Percentiles rank a stretch among this genome's conserved stretches.
Evolutionary conservation across 306 rosid genomes (phyloP).

Genomic region (Gynostemma pentaphyllum): DNA sequence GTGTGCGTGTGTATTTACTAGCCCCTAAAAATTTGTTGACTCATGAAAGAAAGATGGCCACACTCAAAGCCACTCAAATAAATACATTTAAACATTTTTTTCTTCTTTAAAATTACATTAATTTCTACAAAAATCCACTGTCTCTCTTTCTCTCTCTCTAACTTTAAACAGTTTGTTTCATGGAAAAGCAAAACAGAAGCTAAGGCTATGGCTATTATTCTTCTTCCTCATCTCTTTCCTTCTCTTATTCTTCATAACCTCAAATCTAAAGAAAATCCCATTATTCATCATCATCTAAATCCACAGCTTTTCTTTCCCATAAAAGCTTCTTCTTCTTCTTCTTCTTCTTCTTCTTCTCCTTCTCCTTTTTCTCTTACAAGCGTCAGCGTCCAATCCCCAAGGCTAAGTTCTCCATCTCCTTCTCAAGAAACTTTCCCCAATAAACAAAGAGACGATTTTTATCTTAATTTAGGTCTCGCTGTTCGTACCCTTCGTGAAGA

Average conservation of each 20-base stretch:
- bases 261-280: conserved; percentile 41
- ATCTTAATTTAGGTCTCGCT: conserved; percentile 77
- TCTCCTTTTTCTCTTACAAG: conserved; percentile 17
- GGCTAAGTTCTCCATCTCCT: conserved; percentile 36
- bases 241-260: conserved; percentile 60
- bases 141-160: neutral
- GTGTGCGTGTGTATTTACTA: neutral
- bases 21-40: neutral
- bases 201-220: conserved; percentile 62
- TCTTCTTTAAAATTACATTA: no score
- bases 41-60: neutral
- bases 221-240: no score
- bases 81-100: neutral
- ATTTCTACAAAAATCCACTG: neutral
- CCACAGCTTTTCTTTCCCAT: conserved; percentile 31
- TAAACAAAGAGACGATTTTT: conserved; percentile 57
- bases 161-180: no score
- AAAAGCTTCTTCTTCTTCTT: conserved; percentile 23
- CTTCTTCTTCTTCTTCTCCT: conserved; percentile 13
- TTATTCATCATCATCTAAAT: no score
- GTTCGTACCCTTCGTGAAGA: conserved; percentile 90
- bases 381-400: conserved; percentile 34
- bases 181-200: neutral
- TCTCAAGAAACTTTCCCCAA: conserved; percentile 38
- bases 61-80: conserved; percentile 2